Percentiles rank a stretch among this genome's conserved stretches.
phyloP scores from a whole-genome alignment of 1,139 yeast genomes.

The Scheffersomyces cryptocercus region DNA sequence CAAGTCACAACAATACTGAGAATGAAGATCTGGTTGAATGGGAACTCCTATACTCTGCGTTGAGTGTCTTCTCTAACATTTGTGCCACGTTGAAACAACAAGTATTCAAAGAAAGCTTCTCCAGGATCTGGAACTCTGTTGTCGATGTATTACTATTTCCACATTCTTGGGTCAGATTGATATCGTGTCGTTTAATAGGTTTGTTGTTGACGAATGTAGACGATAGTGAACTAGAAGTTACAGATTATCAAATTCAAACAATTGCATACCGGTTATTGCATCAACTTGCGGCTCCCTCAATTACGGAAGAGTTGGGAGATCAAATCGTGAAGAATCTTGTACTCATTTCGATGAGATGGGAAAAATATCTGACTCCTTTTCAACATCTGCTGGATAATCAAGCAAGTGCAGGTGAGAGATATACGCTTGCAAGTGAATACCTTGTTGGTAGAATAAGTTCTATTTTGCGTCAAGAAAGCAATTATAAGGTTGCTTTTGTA shows the following conservation, averaged over 20 bases:
- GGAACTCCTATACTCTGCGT: slow-evolving; percentile 74
- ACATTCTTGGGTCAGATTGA: slow-evolving; percentile 87
- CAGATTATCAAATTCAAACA: slow-evolving; percentile 53
- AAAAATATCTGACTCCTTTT: slow-evolving; percentile 41
- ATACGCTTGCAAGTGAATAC: slow-evolving; percentile 57
- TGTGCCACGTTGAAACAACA: slow-evolving; percentile 30
- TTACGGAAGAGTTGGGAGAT: slow-evolving; percentile 63
- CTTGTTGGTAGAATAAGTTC: slow-evolving; percentile 61
- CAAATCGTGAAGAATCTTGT: slow-evolving; percentile 72
- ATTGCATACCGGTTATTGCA: slow-evolving; percentile 70
- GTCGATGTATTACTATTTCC: slow-evolving; percentile 71
- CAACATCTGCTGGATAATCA: slow-evolving; percentile 11
- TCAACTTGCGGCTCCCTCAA: slow-evolving; percentile 77
- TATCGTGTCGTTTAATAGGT: slow-evolving; percentile 64
- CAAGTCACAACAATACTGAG: slow-evolving; percentile 26
- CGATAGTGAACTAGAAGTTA: slow-evolving; percentile 30
- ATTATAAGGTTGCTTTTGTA: slow-evolving; percentile 48
- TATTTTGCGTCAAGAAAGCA: slow-evolving; percentile 64
- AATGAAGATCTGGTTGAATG: slow-evolving; percentile 52
- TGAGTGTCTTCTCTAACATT: slow-evolving; percentile 53
- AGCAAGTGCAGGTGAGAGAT: slow-evolving; percentile 18
- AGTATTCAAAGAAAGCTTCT: slow-evolving; percentile 31
- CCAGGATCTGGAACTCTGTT: slow-evolving; percentile 52
- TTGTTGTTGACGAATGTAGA: slow-evolving; percentile 46
- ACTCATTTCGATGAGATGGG: slow-evolving; percentile 65